Evolutionary conservation across 2,329 filamentous ascomycete genomes (phyloP).

Genomic region (Alternaria alternata): DNA sequence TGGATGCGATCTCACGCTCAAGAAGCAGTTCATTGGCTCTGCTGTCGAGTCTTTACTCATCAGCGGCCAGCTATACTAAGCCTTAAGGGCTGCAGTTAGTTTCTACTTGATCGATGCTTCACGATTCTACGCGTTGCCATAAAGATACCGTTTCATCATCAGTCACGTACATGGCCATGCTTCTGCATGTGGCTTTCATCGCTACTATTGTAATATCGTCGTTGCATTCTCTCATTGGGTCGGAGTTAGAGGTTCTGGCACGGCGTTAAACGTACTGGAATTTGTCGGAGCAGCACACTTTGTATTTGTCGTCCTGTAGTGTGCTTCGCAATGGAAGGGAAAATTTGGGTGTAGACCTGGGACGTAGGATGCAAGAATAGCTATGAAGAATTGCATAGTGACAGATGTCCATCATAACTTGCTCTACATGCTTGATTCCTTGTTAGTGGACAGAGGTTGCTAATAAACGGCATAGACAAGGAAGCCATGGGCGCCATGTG

Average conservation of each 20-base stretch:
- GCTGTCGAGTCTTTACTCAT: constrained; percentile 41
- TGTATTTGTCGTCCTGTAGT: constrained; percentile 8
- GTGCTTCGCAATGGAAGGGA: constrained; percentile 11
- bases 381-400: constrained; percentile 7
- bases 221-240: constrained; percentile 17
- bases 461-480: background rate
- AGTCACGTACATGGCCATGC: background rate
- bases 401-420: background rate
- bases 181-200: constrained; percentile 6
- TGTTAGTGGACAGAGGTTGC: background rate
- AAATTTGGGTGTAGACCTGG: constrained; percentile 13
- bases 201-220: constrained; percentile 18
- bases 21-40: constrained; percentile 82
- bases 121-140: constrained; percentile 27
- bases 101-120: constrained; percentile 17
- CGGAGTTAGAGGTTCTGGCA: constrained; percentile 10
- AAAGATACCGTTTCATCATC: constrained; percentile 21
- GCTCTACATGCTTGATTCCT: background rate
- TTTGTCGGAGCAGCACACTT: constrained; percentile 2
- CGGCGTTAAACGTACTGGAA: constrained; percentile 17
- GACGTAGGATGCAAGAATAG: constrained; percentile 2
- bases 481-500: background rate
- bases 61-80: constrained; percentile 32
- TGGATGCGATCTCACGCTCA: constrained; percentile 82
- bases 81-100: background rate